A percentile compares a stretch with the other conserved stretches of the same genome.
These are phyloP conservation scores for Dothiorella sarmentorum DNA, from an alignment of 2,329 filamentous ascomycete genomes.

Conservation along the genomic window DNA sequence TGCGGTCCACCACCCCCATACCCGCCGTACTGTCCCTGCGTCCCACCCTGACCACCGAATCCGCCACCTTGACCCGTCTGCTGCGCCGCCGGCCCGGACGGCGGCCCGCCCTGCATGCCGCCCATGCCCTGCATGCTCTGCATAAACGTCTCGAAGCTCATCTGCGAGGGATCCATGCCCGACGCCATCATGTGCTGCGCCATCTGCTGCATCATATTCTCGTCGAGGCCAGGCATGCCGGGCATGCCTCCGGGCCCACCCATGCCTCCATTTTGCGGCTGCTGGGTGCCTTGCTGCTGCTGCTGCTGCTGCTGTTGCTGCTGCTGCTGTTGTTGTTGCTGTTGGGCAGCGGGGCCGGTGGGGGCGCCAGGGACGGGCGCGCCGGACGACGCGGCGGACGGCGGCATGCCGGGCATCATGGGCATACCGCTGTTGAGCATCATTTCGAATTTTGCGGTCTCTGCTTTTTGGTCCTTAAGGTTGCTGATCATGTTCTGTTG, in stretches of 20 bases:
- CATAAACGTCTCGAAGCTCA: slow-evolving; percentile 55
- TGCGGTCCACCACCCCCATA: slow-evolving; percentile 16
- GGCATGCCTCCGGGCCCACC: slow-evolving; percentile 25
- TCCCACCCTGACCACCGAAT: slow-evolving; percentile 6
- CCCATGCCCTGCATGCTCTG: slow-evolving; percentile 46
- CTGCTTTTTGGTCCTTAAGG: slow-evolving; percentile 74
- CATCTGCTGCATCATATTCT: slow-evolving; percentile 59
- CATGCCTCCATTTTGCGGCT: slow-evolving; percentile 19
- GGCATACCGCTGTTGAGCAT: slow-evolving; percentile 44
- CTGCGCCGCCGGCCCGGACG: slow-evolving; percentile 15
- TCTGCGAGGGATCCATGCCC: slow-evolving; percentile 51
- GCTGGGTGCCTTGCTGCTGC: neutral
- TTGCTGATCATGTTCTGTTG: slow-evolving; percentile 76
- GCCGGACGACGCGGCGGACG: slow-evolving; percentile 26
- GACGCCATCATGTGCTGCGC: slow-evolving; percentile 53
- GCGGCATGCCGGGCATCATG: slow-evolving; percentile 26
- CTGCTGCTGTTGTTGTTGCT: too few species aligned
- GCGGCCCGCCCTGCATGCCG: slow-evolving; percentile 16
- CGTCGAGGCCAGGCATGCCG: slow-evolving; percentile 48
- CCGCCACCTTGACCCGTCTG: slow-evolving; percentile 9
- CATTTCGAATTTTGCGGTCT: slow-evolving; percentile 59
- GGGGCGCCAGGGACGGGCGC: slow-evolving; percentile 25
- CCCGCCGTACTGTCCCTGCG: slow-evolving; percentile 9
- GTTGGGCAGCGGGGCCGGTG: slow-evolving; percentile 28
- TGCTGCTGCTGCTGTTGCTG: too few species aligned